Percentiles rank a stretch among this genome's conserved stretches.
These are phyloP conservation scores for Silene latifolia DNA, from an alignment of 148 eudicot species.

Conservation along the genomic window DNA sequence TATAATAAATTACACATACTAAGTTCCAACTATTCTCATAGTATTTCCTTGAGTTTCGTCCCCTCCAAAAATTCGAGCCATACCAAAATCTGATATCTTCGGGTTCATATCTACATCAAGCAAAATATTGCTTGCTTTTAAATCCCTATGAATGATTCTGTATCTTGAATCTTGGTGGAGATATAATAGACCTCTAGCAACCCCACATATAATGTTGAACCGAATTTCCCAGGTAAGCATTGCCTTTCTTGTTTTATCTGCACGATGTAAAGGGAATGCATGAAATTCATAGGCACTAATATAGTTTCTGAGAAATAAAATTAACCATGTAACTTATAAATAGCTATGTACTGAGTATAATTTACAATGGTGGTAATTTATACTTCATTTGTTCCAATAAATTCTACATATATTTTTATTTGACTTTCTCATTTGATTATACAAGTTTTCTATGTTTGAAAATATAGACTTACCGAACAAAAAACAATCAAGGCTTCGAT, in stretches of 20 bases:
- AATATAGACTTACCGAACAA: constrained; percentile 43
- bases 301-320: not conserved
- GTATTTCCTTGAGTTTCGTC: constrained; percentile 66
- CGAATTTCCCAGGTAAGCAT: constrained; percentile 54
- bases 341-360: too few relatives aligned
- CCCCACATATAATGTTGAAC: constrained; percentile 62
- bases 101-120: constrained; percentile 67
- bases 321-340: too few relatives aligned
- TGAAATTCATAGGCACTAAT: not conserved
- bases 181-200: constrained; percentile 70
- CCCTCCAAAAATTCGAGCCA: constrained; percentile 77
- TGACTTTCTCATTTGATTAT: too few relatives aligned
- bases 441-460: too few relatives aligned
- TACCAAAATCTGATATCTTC: constrained; percentile 83
- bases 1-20: constrained; percentile 34
- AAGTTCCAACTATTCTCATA: constrained; percentile 65
- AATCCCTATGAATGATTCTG: constrained; percentile 67
- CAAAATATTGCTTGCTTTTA: constrained; percentile 72
- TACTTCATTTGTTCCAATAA: too few relatives aligned
- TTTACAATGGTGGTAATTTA: too few relatives aligned
- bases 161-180: constrained; percentile 79
- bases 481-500: constrained; percentile 62
- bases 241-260: constrained; percentile 44
- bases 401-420: too few relatives aligned
- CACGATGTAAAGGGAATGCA: not conserved